Evolutionary conservation across 2,329 filamentous ascomycete genomes (phyloP), one percentile per base, ranked within the genome.

Genomic region (Nemania bipapillata): DNA sequence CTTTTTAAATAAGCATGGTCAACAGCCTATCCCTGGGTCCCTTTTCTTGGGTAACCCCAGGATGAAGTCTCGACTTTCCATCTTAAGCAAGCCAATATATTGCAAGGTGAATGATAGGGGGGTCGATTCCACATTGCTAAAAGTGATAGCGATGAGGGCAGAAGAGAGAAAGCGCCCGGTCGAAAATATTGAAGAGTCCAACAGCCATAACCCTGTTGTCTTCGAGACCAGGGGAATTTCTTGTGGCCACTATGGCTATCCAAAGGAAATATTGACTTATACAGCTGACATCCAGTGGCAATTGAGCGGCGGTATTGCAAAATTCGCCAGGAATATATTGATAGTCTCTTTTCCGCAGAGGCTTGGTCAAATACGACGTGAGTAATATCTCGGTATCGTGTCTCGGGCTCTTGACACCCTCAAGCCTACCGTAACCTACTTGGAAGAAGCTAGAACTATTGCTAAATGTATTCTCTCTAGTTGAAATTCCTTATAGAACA

Each of bases 401-500:
- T 61, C 22, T 40, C 1, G 50, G 30, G 26, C 8, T 30, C 20
- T 57, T 1, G 17, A 30, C 3, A 1, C 1, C 22, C 37, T 54
- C 35, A 17, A 12, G 1, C n/a, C n/a, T n/a, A n/a, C n/a, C n/a
- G n/a, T n/a, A 49, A 22, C 28, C 22, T 3, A n/a, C 37, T 26
- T 50, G 1, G 11, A 56, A 37, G 2, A n/a, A n/a, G n/a, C n/a
- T n/a, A n/a, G n/a, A n/a, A 1, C 17, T 6, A 22, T 32, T 58
- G 24, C 53, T 70, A 45, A 70, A 40, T 40, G n/a, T 28, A 7
- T 17, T 45, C 20, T 35, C 7, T 52, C 4, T 45, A 70, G 78
- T 89, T 37, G 83, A 87, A 56, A 83, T 89, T 15, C 79, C 83
- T 0, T 84, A 86, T 42, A 80, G 81, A 22, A 85, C 80, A 1